phyloP scores from a whole-genome alignment of 31 red algal genomes.

The Pterothamnion heteromorphum region DNA sequence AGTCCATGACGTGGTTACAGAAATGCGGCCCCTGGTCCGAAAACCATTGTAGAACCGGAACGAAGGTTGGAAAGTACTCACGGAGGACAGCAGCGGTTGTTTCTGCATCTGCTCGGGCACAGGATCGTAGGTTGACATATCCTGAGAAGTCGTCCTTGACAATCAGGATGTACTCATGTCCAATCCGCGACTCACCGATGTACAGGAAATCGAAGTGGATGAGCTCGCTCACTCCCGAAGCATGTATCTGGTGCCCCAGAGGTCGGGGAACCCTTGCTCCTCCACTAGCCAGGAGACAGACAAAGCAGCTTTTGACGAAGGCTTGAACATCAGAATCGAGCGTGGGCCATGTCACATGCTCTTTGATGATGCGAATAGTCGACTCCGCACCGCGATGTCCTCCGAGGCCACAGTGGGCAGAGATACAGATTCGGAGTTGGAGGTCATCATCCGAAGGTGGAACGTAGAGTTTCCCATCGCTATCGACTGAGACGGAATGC shows the following conservation, averaged over 20 bases:
- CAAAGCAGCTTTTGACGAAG: slow-evolving; percentile 34
- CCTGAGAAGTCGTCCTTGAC: slow-evolving; percentile 14
- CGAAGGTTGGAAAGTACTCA: slow-evolving; percentile 40
- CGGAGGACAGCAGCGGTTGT: neutral
- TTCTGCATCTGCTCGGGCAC: neutral
- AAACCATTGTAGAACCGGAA: slow-evolving; percentile 36
- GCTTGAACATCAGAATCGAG: slow-evolving; percentile 42
- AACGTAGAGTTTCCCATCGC: slow-evolving; percentile 39
- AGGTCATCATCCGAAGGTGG: slow-evolving; percentile 25
- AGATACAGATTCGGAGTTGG: slow-evolving; percentile 28
- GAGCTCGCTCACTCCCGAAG: neutral
- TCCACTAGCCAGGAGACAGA: slow-evolving; percentile 33
- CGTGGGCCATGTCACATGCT: slow-evolving; percentile 11
- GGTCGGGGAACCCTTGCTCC: slow-evolving; percentile 24
- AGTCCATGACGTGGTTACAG: slow-evolving; percentile 33
- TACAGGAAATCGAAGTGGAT: slow-evolving; percentile 51
- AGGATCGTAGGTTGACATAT: neutral
- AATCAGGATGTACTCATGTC: slow-evolving; percentile 44
- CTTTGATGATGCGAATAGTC: neutral
- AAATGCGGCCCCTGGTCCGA: slow-evolving; percentile 41
- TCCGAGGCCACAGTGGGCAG: slow-evolving; percentile 42
- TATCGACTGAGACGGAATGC: neutral
- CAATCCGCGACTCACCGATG: slow-evolving; percentile 23
- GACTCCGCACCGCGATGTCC: slow-evolving; percentile 28
- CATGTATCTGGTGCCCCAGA: slow-evolving; percentile 29